Evolutionary conservation across 140 eudicot species (phyloP).

Genomic region (Eryngium alpinum): DNA sequence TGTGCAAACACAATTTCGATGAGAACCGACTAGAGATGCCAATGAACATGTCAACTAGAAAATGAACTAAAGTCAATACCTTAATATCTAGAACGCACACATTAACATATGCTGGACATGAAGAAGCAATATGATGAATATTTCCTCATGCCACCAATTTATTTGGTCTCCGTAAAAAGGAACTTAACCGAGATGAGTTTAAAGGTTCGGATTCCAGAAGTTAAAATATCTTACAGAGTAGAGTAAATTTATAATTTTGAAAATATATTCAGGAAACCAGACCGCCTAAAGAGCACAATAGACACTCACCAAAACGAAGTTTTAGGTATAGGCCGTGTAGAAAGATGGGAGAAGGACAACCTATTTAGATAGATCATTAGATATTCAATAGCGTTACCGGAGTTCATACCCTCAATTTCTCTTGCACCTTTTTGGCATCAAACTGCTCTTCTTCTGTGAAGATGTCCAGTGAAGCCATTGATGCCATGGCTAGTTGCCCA

Average conservation of each 20-base stretch:
- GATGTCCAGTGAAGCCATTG: slow-evolving; percentile 93
- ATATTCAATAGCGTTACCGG: not conserved
- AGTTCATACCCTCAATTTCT: slow-evolving; percentile 72
- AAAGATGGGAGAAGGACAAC: not conserved
- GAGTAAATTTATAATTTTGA: not conserved
- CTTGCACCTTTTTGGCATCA: slow-evolving; percentile 88
- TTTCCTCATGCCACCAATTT: not conserved
- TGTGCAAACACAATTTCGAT: not conserved
- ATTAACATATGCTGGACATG: not conserved
- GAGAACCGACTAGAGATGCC: not conserved
- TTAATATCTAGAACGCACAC: not conserved
- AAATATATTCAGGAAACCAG: not conserved
- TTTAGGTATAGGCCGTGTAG: not conserved
- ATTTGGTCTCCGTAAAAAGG: not conserved
- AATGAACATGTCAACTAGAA: not conserved
- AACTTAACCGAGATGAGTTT: not conserved
- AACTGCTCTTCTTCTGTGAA: slow-evolving; percentile 72
- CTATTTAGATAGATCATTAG: not conserved
- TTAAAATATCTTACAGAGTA: not conserved
- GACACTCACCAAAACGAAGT: not conserved
- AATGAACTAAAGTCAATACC: not conserved
- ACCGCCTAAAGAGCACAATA: not conserved
- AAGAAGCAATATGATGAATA: not conserved
- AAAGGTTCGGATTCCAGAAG: not conserved
- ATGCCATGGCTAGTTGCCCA: slow-evolving; percentile 98